Evolutionary conservation across 2,329 filamentous ascomycete species (phyloP).

Genomic region (Sclerotiophoma versabilis): DNA sequence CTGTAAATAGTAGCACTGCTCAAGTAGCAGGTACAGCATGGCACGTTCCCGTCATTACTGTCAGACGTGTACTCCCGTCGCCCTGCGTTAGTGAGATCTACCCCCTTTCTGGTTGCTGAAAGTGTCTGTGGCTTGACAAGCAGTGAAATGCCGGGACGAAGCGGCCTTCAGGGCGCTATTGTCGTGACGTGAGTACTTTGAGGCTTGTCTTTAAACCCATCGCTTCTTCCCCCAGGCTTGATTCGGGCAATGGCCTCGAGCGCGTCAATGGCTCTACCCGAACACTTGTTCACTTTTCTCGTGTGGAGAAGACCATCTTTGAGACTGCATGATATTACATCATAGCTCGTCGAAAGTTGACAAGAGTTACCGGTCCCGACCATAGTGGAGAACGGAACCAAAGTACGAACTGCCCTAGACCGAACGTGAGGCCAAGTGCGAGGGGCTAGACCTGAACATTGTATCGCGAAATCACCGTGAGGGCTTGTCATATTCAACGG

Average conservation of each 20-base stretch:
- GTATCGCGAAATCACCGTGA: background rate
- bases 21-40: background rate
- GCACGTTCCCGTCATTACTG: background rate
- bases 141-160: no score
- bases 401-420: background rate
- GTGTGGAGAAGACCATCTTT: no score
- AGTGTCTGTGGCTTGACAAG: no score
- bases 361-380: background rate
- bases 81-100: conserved; percentile 1
- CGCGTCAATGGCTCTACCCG: background rate
- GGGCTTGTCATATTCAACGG: background rate
- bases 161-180: no score
- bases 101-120: background rate
- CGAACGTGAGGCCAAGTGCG: background rate
- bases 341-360: conserved; percentile 1
- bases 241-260: background rate
- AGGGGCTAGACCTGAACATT: background rate
- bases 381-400: conserved; percentile 2
- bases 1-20: background rate
- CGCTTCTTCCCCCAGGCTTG: no score
- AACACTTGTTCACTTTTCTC: background rate
- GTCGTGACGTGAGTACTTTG: no score
- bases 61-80: background rate
- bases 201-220: no score
- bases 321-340: background rate